A percentile compares a stretch with the other conserved stretches of the same genome.
These are phyloP conservation scores for Globisporangium polare DNA, from an alignment of 352 stramenopile genomes.

Conservation along the genomic window DNA sequence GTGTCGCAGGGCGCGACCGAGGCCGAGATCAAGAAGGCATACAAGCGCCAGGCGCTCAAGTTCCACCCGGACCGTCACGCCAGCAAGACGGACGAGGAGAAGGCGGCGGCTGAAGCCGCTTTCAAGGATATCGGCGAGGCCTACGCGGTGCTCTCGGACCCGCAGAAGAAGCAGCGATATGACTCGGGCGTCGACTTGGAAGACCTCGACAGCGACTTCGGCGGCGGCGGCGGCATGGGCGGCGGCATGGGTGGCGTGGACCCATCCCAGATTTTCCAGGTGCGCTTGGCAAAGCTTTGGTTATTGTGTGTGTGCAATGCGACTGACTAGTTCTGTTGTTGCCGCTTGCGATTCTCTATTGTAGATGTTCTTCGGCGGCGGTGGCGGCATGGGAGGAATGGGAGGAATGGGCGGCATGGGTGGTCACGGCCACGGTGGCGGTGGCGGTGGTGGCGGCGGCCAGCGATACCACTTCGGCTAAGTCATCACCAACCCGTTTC, in stretches of 20 bases:
- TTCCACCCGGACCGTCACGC: constrained; percentile 96
- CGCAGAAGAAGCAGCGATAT: constrained; percentile 92
- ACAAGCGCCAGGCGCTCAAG: constrained; percentile 91
- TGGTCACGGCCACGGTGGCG: constrained; percentile 26
- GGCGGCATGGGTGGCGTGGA: constrained; percentile 78
- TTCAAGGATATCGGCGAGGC: constrained; percentile 97
- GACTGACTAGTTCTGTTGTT: constrained; percentile 2
- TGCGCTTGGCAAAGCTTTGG: constrained; percentile 12
- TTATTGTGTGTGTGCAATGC: background rate
- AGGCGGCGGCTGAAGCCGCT: constrained; percentile 86
- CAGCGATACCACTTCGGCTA: constrained; percentile 85
- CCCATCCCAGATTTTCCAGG: constrained; percentile 84
- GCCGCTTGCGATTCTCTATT: background rate
- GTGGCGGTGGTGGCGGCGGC: constrained; percentile 24
- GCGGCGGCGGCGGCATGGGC: constrained; percentile 65
- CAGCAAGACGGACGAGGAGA: constrained; percentile 87
- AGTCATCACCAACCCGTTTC: background rate
- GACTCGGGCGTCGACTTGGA: constrained; percentile 94
- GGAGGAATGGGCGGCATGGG: constrained; percentile 46
- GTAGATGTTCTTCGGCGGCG: constrained; percentile 81
- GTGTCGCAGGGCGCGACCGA: constrained; percentile 78
- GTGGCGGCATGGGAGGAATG: constrained; percentile 32
- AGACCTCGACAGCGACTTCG: constrained; percentile 90
- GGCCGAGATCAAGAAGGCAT: constrained; percentile 98
- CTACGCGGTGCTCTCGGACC: constrained; percentile 94